Conservation (phyloP, 2,329 filamentous ascomycete genomes). For the Fusarium sp. region DNA sequence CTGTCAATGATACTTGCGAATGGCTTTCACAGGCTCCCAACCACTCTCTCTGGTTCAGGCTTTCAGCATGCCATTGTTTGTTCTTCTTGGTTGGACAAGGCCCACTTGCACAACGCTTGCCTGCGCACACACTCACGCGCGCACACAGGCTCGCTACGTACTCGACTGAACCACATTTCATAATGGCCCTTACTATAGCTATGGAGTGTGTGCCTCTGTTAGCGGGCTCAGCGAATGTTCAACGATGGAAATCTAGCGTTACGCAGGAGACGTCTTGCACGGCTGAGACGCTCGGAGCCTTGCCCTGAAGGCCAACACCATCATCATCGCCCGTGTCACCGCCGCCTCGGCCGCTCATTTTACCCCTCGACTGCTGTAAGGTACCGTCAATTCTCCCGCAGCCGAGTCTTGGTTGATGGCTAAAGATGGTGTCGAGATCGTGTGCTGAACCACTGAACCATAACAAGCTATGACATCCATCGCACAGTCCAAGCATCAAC, state of each 20-base stretch:
- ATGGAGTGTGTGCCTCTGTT: too few species aligned
- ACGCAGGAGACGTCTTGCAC: conserved; percentile 6
- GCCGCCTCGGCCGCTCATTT: conserved; percentile 29
- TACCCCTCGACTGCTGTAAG: conserved; percentile 39
- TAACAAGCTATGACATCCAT: too few species aligned
- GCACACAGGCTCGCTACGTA: conserved; percentile 12
- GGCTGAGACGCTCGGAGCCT: conserved; percentile 7
- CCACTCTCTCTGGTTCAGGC: conserved; percentile 7
- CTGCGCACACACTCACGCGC: conserved; percentile 6
- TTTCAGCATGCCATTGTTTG: conserved; percentile 21
- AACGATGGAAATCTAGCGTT: conserved; percentile 6
- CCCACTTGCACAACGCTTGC: conserved; percentile 23
- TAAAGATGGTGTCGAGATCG: conserved; percentile 15
- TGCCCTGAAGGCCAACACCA: conserved; percentile 11
- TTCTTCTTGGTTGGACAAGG: conserved; percentile 13
- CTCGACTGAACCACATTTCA: conserved; percentile 11
- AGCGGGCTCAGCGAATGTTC: conserved; percentile 20
- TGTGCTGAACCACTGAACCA: conserved; percentile 6
- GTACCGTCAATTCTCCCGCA: conserved; percentile 32
- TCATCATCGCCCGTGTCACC: conserved; percentile 30
- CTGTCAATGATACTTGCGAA: conserved; percentile 2
- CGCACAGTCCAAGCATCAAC: conserved; percentile 8
- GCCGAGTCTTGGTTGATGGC: conserved; percentile 9
- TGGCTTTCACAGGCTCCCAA: conserved; percentile 33
- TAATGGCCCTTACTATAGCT: neutral